Base-by-base conservation (phyloP, 352 stramenopile species). In the Phytopythium boreale region DNA sequence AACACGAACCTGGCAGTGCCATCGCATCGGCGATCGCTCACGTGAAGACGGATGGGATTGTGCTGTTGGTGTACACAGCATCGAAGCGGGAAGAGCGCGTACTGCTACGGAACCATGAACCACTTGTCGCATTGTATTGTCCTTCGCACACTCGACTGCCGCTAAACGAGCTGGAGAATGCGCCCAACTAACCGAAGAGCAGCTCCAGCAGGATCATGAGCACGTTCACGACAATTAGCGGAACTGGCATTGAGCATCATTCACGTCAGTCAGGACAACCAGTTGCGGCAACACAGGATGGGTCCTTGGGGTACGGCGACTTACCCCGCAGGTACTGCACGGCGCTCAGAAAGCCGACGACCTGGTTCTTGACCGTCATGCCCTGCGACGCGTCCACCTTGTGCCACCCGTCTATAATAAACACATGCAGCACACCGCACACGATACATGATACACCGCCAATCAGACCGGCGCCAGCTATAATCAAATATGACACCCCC, bases 301-400 rank as follows among this genome's bases (percentile, higher is more conserved):
- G 6, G 20, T 24, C 43, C 6, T 10, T 64, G 17, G 19, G 31
- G 11, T 19, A 12, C 12, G 20, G 36, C 1, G 1, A 71, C 79
- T 55, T 80, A 96, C 87, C 78, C 68, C 88, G 72, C 27, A 96
- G 66, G 76, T 93, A 96, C 69, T 93, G 88, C 58, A 96, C 86
- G 6, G 88, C 86, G 34, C 92, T 76, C 27, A 96, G 72, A 61
- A 96, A 91, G 52, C 88, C 86, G 34, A 95, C 75, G 67, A 93
- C 68, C 70, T 96, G 88, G 72, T 96, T 96, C 75, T 95, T 95
- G 61, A 95, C 80, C 37, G 84, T 91, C 81, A 88, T 79, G 57
- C 88, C 88, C 58, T 95, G 74, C 26, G 82, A 86, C 44, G 86
- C 81, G 44, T 95, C 87, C 57, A 95, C 76, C 56, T 82, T 79